A percentile compares a stretch with the other conserved stretches of the same genome.
Evolutionary conservation across 805 yeast species (phyloP).

Genomic region (Zygotorulaspora sp.): DNA sequence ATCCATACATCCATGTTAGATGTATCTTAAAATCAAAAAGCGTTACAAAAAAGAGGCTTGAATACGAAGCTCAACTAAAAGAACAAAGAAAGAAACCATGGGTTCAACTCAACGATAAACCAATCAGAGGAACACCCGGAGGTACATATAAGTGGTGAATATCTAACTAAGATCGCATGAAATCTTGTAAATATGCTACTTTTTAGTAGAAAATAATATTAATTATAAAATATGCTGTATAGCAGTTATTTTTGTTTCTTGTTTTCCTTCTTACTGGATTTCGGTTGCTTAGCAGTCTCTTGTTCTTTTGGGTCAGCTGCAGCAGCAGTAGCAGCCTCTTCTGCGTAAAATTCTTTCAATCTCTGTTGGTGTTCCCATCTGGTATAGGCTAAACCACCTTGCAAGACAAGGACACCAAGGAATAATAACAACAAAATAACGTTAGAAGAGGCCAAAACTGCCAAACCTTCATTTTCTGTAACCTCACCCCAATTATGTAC

Average conservation of each 20-base stretch:
- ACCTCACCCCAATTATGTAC: conserved; percentile 92
- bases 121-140: conserved; percentile 45
- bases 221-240: conserved; percentile 1
- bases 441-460: conserved; percentile 87
- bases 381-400: conserved; percentile 87
- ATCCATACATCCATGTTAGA: conserved; percentile 75
- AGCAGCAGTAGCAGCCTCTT: conserved; percentile 28
- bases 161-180: conserved; percentile 4
- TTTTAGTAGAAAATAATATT: neutral
- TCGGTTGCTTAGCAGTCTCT: conserved; percentile 10
- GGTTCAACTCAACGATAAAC: conserved; percentile 42
- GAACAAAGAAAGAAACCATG: conserved; percentile 49
- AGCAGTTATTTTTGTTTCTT: conserved; percentile 7
- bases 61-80: conserved; percentile 53
- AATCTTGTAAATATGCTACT: conserved; percentile 13
- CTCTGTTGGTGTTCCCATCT: conserved; percentile 50
- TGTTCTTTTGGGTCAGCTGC: conserved; percentile 3
- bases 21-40: conserved; percentile 63
- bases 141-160: conserved; percentile 56
- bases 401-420: conserved; percentile 76
- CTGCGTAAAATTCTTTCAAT: conserved; percentile 32
- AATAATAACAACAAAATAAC: conserved; percentile 67
- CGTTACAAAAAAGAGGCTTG: conserved; percentile 56
- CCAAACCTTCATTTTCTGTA: conserved; percentile 75
- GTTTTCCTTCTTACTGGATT: conserved; percentile 1